These are phyloP conservation scores for Fonsecaea nubica DNA, from an alignment of 2,329 filamentous ascomycete species.

Conservation along the genomic window DNA sequence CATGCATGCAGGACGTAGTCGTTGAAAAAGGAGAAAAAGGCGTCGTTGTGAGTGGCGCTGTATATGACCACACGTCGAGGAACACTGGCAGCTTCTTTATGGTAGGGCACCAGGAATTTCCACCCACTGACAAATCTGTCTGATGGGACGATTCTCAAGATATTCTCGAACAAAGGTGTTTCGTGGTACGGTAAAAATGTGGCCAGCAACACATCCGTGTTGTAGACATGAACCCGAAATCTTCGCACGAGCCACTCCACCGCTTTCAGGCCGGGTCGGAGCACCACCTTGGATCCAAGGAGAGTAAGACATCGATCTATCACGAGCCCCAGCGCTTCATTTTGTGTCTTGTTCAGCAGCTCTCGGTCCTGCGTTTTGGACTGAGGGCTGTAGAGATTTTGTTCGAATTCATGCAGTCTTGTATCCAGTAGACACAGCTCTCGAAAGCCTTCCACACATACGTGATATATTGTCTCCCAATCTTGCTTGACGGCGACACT, in stretches of 20 bases:
- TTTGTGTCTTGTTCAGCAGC: slow-evolving; percentile 81
- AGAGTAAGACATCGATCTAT: slow-evolving; percentile 84
- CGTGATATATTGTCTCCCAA: slow-evolving; percentile 84
- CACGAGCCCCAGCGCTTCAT: slow-evolving; percentile 77
- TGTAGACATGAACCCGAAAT: slow-evolving; percentile 92
- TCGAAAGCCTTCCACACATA: slow-evolving; percentile 87
- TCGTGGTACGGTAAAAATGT: slow-evolving; percentile 94
- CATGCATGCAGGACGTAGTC: slow-evolving; percentile 78
- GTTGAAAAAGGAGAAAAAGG: slow-evolving; percentile 78
- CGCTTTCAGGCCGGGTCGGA: slow-evolving; percentile 87
- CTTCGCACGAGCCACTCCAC: slow-evolving; percentile 93
- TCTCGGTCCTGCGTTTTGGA: slow-evolving; percentile 87
- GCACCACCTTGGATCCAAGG: slow-evolving; percentile 74
- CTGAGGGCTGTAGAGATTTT: slow-evolving; percentile 88
- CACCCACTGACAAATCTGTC: slow-evolving; percentile 73
- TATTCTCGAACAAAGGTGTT: slow-evolving; percentile 80
- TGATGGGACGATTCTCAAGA: slow-evolving; percentile 85
- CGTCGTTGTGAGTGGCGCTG: slow-evolving; percentile 77
- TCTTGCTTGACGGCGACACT: slow-evolving; percentile 84
- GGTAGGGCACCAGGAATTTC: slow-evolving; percentile 85
- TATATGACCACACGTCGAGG: slow-evolving; percentile 84
- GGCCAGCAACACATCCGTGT: slow-evolving; percentile 76
- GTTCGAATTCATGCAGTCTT: slow-evolving; percentile 75
- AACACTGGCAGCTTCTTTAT: slow-evolving; percentile 75
- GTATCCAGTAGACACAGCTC: slow-evolving; percentile 87